A percentile compares a stretch with the other conserved stretches of the same genome.
Conservation (phyloP, 768 basidiomycete species). For the Xerocomellus intermedius region DNA sequence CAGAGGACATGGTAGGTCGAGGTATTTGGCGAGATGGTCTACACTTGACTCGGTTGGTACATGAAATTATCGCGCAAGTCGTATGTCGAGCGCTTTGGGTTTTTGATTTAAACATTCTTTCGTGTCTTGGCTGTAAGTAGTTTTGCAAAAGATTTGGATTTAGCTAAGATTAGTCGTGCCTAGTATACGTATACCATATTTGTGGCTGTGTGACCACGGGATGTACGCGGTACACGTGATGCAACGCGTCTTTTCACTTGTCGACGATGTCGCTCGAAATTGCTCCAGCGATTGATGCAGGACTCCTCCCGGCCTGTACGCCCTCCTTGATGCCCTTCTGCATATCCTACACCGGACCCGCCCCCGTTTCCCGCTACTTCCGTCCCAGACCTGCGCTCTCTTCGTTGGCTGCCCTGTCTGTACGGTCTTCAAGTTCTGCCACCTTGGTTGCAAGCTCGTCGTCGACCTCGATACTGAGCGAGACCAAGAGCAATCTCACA, state of each 20-base stretch:
- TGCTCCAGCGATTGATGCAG: slow-evolving; percentile 1
- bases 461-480: slow-evolving; percentile 4
- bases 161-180: no score
- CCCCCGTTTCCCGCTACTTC: slow-evolving; percentile 74
- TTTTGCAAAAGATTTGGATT: background rate
- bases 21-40: slow-evolving; percentile 40
- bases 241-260: background rate
- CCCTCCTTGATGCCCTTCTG: slow-evolving; percentile 86
- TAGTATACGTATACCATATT: no score
- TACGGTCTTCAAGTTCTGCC: slow-evolving; percentile 12
- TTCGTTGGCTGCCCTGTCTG: slow-evolving; percentile 7
- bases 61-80: slow-evolving; percentile 32
- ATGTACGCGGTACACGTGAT: slow-evolving; percentile 7
- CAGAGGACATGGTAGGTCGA: background rate
- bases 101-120: background rate
- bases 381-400: slow-evolving; percentile 43
- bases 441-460: slow-evolving; percentile 12
- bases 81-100: background rate
- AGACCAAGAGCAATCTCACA: slow-evolving; percentile 3
- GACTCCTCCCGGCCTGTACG: slow-evolving; percentile 37
- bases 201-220: slow-evolving; percentile 8
- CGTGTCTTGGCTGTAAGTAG: background rate
- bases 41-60: slow-evolving; percentile 36
- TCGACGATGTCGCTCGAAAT: slow-evolving; percentile 22
- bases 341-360: slow-evolving; percentile 66